Evolutionary conservation across 1,139 yeast species (phyloP).

Genomic region (Meyerozyma athensensis): DNA sequence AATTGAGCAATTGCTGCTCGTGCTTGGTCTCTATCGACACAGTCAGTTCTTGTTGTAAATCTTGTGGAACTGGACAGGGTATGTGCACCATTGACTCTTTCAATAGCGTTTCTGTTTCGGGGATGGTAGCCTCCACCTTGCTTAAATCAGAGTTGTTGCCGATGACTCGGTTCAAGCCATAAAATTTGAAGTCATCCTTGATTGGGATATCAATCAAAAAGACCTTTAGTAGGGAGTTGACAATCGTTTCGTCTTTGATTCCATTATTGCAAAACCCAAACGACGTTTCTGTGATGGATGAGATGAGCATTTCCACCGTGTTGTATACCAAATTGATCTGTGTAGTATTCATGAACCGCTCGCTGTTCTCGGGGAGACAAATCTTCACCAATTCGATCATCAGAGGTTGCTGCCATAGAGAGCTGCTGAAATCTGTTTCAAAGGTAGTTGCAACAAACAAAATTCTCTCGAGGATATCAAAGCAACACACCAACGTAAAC

Average conservation of each 20-base stretch:
- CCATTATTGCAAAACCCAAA: slow-evolving; percentile 20
- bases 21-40: slow-evolving; percentile 25
- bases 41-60: slow-evolving; percentile 12
- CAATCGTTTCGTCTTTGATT: slow-evolving; percentile 17
- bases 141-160: slow-evolving; percentile 47
- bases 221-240: slow-evolving; percentile 36
- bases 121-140: slow-evolving; percentile 30
- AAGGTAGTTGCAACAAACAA: slow-evolving; percentile 22
- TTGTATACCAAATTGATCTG: slow-evolving; percentile 37
- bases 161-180: slow-evolving; percentile 49
- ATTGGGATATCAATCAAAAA: slow-evolving; percentile 38
- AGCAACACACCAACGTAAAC: slow-evolving; percentile 42
- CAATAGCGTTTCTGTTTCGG: slow-evolving; percentile 21
- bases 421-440: slow-evolving; percentile 17
- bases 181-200: slow-evolving; percentile 37
- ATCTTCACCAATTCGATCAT: slow-evolving; percentile 19
- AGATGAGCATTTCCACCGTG: slow-evolving; percentile 36
- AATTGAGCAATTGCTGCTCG: slow-evolving; percentile 37
- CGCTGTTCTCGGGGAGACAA: slow-evolving; percentile 37
- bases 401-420: slow-evolving; percentile 24
- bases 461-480: slow-evolving; percentile 51
- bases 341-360: slow-evolving; percentile 31
- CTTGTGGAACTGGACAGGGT: slow-evolving; percentile 29
- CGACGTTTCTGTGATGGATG: slow-evolving; percentile 32
- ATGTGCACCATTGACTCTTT: slow-evolving; percentile 22